Evolutionary conservation across 371 early-diverging fungal genomes (phyloP), one percentile per base, ranked within the genome.

Genomic region (Choanephora cucurbitarum): DNA sequence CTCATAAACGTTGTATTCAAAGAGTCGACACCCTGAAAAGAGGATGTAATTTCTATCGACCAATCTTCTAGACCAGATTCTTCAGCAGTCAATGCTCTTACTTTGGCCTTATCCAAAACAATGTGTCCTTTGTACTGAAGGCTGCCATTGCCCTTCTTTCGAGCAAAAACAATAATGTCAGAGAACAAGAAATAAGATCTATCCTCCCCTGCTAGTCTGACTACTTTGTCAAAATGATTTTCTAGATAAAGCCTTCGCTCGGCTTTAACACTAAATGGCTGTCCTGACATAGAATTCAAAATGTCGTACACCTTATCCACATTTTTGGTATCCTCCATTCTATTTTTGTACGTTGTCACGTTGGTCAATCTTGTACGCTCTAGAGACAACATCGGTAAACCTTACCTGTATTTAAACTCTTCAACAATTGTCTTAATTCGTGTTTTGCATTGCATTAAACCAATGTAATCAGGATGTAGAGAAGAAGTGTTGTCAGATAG

Each of bases 381-480:
- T 32, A 49, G 28, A 40, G 55, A 19, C 47, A 18, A 52, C 34
- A 23, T 42, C 31, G 19, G 5, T 22, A 49, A 3, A 17, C 49
- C 44, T 67, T 60, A 47, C 55, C 45, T 57, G 31, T 24, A 17
- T 52, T 44, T 34, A 28, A 77, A 65, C 33, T 77, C 66, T 6
- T 62, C 70, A 13, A 41, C 45, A 10, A 77, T 51, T 3, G 43
- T 22, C 3, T 55, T 50, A 40, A 69, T 64, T 3, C 63, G 65
- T 10, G 64, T 54, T 33, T 68, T 72, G 33, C 67, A 71, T 33
- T 62, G 60, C 40, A 55, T 34, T 3, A 79, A 51, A 13, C 69
- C 72, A 31, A 41, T 48, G 43, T 73, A 71, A 50, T 79, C 79
- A 24, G 79, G 79, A 58, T 79, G 79, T 69, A 75, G 65, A 8